Evolutionary conservation across 129 eudicot genomes (phyloP).

Genomic region (Mikania micrantha): DNA sequence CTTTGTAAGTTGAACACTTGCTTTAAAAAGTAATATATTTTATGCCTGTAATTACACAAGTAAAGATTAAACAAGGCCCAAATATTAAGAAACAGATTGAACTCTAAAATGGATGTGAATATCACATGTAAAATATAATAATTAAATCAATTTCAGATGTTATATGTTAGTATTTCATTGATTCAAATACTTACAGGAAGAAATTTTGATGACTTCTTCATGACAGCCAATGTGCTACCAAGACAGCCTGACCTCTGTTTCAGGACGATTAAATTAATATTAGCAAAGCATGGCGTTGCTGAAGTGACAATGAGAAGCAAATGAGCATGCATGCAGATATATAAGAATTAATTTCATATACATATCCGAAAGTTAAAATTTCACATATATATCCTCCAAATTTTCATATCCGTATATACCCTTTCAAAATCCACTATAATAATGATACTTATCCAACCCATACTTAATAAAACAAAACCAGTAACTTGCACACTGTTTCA

Average conservation of each 20-base stretch:
- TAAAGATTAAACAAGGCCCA: neutral
- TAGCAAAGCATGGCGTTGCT: conserved; percentile 8
- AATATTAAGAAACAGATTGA: neutral
- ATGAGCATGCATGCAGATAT: neutral
- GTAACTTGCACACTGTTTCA: neutral
- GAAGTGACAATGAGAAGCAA: conserved; percentile 3
- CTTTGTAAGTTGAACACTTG: neutral
- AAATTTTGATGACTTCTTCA: conserved; percentile 89
- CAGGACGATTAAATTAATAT: conserved; percentile 18
- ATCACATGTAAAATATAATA: neutral
- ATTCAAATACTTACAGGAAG: conserved; percentile 81
- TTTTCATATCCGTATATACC: neutral
- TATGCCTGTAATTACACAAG: neutral
- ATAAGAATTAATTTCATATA: neutral
- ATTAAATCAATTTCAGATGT: neutral
- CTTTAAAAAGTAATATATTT: neutral
- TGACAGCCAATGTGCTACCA: conserved; percentile 88
- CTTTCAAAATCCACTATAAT: neutral
- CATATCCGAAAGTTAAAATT: neutral
- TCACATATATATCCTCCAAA: neutral
- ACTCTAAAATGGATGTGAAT: neutral
- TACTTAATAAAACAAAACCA: neutral
- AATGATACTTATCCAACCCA: neutral
- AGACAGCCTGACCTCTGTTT: conserved; percentile 93
- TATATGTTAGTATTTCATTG: neutral